Evolutionary conservation across 495 filamentous ascomycete species (phyloP), one percentile per base, ranked within the genome.

Genomic region (Daldinia decipiens): DNA sequence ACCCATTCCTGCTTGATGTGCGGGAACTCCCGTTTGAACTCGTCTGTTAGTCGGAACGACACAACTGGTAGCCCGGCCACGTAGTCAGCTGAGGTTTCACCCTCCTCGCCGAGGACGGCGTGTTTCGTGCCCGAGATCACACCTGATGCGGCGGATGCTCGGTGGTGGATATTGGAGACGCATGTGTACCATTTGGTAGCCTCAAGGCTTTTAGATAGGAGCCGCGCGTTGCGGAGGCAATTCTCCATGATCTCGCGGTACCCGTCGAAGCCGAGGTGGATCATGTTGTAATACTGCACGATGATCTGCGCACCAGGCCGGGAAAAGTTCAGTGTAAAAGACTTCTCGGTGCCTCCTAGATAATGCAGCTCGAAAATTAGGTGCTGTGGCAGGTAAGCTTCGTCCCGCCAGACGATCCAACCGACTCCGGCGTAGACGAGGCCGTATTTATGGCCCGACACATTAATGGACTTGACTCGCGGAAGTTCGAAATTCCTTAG

Each of bases 361-460:
- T 93, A 93, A 73, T 91, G 88, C 8, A 93, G 82, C 71, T 93
- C 88, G 73, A 93, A 93, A 70, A 93, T 83, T 7, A 93, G 82
- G 60, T 92, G 83, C 68, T 88, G 85, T n/a, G 91, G 90, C 21
- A 93, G 85, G 67, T 82, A 88, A 15, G 85, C 78, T 70, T 90
- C 84, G 73, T 90, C 88, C 26, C 91, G 85, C 89, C 89, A 93
- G 72, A 93, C 84, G 40, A 92, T 88, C 91, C 91, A 93, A 5
- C 90, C 91, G 0, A 93, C 82, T 4, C 91, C 90, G 2, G 89
- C 80, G 66, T 88, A 89, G n/a, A 92, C 89, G 11, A 92, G 83
- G 0, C 91, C 91, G 64, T 89, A 93, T 68, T 93, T 93, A 72
- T 93, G 91, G 19, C 91, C 90, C 6, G 89, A 91, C 0, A 83